phyloP scores from a whole-genome alignment of 176 grass and related monocot species.

The Coix lacrymajobi region DNA sequence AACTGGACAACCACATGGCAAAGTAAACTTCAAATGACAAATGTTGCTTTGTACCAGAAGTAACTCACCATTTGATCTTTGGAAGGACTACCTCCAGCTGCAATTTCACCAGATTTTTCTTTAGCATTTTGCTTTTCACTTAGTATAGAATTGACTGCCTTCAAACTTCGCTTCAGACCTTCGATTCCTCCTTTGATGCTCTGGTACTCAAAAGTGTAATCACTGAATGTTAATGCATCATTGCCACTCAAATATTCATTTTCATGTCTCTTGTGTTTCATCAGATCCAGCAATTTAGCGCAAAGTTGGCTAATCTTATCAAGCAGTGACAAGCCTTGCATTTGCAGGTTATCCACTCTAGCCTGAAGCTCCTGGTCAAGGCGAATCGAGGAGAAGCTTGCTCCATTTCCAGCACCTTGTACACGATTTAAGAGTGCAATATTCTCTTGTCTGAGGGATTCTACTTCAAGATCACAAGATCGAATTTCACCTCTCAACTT shows the following conservation, averaged over 20 bases:
- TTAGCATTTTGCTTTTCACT: conserved; percentile 47
- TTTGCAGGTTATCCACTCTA: conserved; percentile 66
- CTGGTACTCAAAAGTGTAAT: conserved; percentile 62
- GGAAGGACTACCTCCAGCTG: conserved; percentile 5
- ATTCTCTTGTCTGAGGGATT: conserved; percentile 78
- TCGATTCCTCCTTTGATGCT: conserved; percentile 63
- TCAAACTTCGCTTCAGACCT: conserved; percentile 65
- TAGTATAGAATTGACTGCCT: conserved; percentile 30
- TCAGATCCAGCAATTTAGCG: conserved; percentile 42
- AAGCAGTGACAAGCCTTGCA: conserved; percentile 62
- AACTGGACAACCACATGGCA: not conserved
- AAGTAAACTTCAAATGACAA: not conserved
- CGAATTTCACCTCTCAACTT: conserved; percentile 71
- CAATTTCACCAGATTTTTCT: conserved; percentile 25
- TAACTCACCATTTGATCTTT: conserved; percentile 28
- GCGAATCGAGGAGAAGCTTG: conserved; percentile 32
- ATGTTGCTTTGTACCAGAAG: conserved; percentile 10
- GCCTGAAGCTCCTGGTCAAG: conserved; percentile 56
- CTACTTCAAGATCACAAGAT: conserved; percentile 52
- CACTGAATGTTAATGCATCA: conserved; percentile 36
- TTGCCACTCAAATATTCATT: conserved; percentile 27
- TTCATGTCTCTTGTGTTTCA: conserved; percentile 45
- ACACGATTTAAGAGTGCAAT: conserved; percentile 61
- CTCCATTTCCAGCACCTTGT: conserved; percentile 49
- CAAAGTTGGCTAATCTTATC: conserved; percentile 52